Conservation (phyloP, 2,329 filamentous ascomycete species). For the Coniella vitis region DNA sequence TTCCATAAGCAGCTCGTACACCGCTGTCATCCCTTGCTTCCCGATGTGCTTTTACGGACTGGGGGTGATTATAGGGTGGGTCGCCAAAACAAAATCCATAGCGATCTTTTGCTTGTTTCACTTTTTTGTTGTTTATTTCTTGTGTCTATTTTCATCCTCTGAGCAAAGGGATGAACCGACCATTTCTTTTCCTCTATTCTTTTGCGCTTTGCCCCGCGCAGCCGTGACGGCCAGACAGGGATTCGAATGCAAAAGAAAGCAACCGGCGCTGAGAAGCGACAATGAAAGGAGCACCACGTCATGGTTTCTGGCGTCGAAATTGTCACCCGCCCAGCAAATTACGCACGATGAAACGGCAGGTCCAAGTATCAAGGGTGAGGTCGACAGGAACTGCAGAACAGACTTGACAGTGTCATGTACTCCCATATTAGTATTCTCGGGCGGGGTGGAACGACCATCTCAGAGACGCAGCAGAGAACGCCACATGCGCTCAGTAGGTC, state of each 20-base stretch:
- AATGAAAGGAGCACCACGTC: neutral
- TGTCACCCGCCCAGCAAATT: no score
- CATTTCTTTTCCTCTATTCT: no score
- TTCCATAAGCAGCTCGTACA: neutral
- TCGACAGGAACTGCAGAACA: no score
- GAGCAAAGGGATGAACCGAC: no score
- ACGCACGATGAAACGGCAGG: no score
- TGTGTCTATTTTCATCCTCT: no score
- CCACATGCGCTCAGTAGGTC: neutral
- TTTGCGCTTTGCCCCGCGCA: neutral
- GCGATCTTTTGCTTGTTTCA: neutral
- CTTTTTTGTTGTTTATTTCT: no score
- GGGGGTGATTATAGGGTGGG: neutral
- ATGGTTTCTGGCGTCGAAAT: no score
- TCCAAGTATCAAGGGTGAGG: no score
- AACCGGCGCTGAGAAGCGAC: neutral
- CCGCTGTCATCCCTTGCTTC: conserved; percentile 2
- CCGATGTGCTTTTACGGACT: neutral
- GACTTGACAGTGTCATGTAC: no score
- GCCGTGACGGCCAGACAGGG: neutral
- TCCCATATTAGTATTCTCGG: neutral
- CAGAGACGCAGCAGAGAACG: neutral
- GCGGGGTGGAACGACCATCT: neutral
- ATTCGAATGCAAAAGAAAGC: neutral
- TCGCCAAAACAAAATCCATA: neutral